These are phyloP conservation scores for Puccinia novopanici DNA, from an alignment of 1,284 basidiomycete species.

Conservation along the genomic window DNA sequence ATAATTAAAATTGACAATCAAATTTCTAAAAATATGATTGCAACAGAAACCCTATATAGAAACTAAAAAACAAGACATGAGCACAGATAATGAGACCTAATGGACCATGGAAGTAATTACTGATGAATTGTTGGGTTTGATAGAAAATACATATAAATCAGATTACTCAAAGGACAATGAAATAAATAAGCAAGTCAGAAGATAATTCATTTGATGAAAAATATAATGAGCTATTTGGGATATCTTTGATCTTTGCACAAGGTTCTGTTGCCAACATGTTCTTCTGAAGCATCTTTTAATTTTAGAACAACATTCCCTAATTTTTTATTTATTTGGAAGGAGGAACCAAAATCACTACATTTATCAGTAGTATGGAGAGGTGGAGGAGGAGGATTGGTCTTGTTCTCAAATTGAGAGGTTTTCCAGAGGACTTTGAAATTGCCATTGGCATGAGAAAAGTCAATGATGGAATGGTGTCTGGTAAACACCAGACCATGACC, in stretches of 20 bases:
- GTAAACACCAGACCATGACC: constrained; percentile 13
- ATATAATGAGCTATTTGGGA: too few species aligned
- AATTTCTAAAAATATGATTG: too few species aligned
- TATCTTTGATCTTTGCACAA: constrained; percentile 17
- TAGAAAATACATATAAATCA: too few species aligned
- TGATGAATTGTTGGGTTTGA: too few species aligned
- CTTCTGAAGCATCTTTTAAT: not conserved
- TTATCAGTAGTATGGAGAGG: not conserved
- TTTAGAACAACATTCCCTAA: not conserved
- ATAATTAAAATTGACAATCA: too few species aligned
- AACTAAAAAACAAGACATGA: too few species aligned
- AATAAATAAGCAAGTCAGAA: too few species aligned
- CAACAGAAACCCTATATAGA: too few species aligned
- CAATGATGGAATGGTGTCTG: constrained; percentile 3
- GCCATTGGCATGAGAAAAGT: constrained; percentile 25
- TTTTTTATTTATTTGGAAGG: constrained; percentile 5
- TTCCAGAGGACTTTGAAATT: constrained; percentile 15
- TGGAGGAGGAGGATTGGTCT: constrained; percentile 5
- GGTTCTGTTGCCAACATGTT: not conserved
- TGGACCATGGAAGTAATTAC: too few species aligned
- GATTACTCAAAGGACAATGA: too few species aligned
- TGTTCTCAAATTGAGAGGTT: not conserved
- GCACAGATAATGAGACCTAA: too few species aligned
- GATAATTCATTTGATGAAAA: too few species aligned
- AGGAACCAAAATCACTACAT: not conserved